phyloP scores from a whole-genome alignment of 2,329 filamentous ascomycete species.

The Pestalotiopsis sp. region DNA sequence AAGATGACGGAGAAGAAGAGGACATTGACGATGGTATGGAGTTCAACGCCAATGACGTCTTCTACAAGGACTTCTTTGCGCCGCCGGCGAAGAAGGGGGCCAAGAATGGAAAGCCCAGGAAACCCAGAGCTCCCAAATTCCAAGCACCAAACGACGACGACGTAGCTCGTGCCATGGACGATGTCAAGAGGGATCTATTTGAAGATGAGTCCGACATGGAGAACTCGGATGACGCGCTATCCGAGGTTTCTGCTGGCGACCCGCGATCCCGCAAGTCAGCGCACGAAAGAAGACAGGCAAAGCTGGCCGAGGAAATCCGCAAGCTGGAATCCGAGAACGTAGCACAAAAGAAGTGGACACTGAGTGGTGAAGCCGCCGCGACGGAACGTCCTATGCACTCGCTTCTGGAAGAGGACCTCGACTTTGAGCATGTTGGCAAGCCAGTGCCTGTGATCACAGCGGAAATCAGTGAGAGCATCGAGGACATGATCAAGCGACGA shows the following conservation, averaged over 20 bases:
- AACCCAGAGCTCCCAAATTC: conserved; percentile 42
- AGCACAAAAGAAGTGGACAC: conserved; percentile 86
- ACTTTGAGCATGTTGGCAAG: conserved; percentile 94
- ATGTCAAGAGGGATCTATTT: conserved; percentile 88
- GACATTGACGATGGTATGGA: conserved; percentile 56
- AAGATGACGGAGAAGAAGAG: conserved; percentile 59
- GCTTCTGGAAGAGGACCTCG: conserved; percentile 89
- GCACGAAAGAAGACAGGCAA: conserved; percentile 85
- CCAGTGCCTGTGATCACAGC: conserved; percentile 92
- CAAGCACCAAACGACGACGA: conserved; percentile 62
- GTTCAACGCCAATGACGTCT: conserved; percentile 82
- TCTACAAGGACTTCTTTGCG: conserved; percentile 92
- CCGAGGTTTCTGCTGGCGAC: conserved; percentile 69
- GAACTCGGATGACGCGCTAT: conserved; percentile 66
- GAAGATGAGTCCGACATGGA: conserved; percentile 72
- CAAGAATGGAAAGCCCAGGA: conserved; percentile 52
- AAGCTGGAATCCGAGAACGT: conserved; percentile 87
- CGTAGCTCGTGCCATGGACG: conserved; percentile 80
- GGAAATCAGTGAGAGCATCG: conserved; percentile 87
- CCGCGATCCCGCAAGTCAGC: conserved; percentile 76
- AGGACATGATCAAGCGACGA: conserved; percentile 90
- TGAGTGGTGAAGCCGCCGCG: conserved; percentile 85
- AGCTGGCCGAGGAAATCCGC: conserved; percentile 87
- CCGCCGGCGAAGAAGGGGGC: conserved; percentile 75
- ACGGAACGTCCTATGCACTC: conserved; percentile 86